A percentile compares a stretch with the other conserved stretches of the same genome.
These are phyloP conservation scores for Neurospora intermedia DNA, from an alignment of 495 filamentous ascomycete genomes.

Conservation along the genomic window DNA sequence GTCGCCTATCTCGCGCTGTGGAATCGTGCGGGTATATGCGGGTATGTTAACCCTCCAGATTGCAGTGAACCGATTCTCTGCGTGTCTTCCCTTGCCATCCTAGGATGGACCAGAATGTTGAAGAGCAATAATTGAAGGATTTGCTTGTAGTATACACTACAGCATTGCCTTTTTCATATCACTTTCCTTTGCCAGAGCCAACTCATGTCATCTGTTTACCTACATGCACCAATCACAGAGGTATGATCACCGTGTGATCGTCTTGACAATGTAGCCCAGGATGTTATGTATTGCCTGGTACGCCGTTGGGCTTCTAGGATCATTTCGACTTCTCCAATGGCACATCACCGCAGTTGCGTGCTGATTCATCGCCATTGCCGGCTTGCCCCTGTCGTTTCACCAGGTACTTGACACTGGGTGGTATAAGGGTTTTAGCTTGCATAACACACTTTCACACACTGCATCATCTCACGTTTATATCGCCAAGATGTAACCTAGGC, in stretches of 20 bases:
- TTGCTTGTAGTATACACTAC: not conserved
- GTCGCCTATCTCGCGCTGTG: not conserved
- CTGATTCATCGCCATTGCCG: not conserved
- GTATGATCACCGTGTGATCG: not conserved
- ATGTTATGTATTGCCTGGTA: not conserved
- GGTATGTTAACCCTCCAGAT: not conserved
- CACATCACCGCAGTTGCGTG: not conserved
- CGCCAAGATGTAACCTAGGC: not conserved
- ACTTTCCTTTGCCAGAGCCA: not conserved
- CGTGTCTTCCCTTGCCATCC: not conserved
- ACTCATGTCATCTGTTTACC: not conserved
- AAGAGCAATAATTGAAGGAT: not conserved
- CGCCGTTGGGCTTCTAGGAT: not conserved
- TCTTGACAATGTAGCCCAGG: not conserved
- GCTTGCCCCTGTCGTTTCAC: not conserved
- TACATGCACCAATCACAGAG: not conserved
- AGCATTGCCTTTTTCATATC: not conserved
- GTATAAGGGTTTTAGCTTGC: not conserved
- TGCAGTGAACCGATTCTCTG: not conserved
- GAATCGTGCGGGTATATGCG: not conserved
- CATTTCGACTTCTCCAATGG: not conserved
- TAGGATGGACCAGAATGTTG: not conserved
- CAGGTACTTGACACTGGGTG: not conserved
- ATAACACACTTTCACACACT: not conserved
- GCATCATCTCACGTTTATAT: not conserved